These are phyloP conservation scores for Magnaporthiopsis poae DNA, from an alignment of 2,329 filamentous ascomycete species.

Conservation along the genomic window DNA sequence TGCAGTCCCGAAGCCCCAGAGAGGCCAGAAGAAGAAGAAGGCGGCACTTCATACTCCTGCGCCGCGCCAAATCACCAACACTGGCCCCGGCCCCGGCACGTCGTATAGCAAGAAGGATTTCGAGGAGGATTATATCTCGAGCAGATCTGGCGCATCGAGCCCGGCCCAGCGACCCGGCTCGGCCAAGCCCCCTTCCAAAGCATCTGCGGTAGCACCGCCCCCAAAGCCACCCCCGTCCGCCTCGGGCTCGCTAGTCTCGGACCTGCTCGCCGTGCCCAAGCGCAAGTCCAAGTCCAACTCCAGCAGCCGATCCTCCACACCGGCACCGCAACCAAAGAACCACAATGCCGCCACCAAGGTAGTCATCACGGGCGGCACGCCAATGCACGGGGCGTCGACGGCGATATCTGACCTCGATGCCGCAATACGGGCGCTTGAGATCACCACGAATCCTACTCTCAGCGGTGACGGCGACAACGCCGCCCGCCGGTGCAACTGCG, in stretches of 20 bases:
- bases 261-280: conserved; percentile 44
- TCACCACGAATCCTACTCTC: conserved; percentile 78
- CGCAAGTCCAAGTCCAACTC: conserved; percentile 44
- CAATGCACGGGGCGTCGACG: conserved; percentile 73
- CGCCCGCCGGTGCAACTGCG: conserved; percentile 71
- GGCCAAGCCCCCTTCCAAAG: conserved; percentile 32
- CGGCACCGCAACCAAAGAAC: conserved; percentile 35
- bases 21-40: conserved; percentile 45
- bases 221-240: conserved; percentile 55
- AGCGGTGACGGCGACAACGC: conserved; percentile 31
- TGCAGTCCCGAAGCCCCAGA: conserved; percentile 38
- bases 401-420: conserved; percentile 63
- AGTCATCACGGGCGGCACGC: conserved; percentile 63
- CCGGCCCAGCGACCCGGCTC: conserved; percentile 28
- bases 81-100: conserved; percentile 52
- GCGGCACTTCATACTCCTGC: conserved; percentile 56
- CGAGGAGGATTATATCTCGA: conserved; percentile 63
- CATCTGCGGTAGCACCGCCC: conserved; percentile 36
- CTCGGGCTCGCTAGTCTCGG: conserved; percentile 71
- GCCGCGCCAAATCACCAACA: conserved; percentile 53
- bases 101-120: conserved; percentile 66
- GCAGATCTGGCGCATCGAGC: conserved; percentile 29
- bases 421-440: conserved; percentile 78
- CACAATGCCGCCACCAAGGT: conserved; percentile 40
- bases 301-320: conserved; percentile 40